Evolutionary conservation across 768 basidiomycete species (phyloP).

Genomic region (Boletus barrowsii): DNA sequence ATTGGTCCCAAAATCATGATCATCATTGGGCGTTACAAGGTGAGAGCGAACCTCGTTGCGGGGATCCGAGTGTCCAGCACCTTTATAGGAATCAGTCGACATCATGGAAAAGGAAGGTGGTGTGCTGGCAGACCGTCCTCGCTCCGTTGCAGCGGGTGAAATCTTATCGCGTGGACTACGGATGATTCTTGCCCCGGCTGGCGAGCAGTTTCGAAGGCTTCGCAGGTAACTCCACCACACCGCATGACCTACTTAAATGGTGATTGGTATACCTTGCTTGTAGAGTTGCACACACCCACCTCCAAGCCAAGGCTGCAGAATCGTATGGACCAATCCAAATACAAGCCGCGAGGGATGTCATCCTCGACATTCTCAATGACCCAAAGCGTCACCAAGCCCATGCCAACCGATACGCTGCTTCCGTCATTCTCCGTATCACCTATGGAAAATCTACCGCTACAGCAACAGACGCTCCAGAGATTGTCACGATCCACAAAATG

Average conservation of each 20-base stretch:
- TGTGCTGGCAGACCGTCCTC: slow-evolving; percentile 51
- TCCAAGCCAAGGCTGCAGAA: slow-evolving; percentile 50
- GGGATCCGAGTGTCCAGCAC: not conserved
- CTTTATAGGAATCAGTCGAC: slow-evolving; percentile 51
- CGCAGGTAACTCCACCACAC: slow-evolving; percentile 39
- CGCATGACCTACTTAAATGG: not conserved
- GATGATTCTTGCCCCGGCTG: slow-evolving; percentile 51
- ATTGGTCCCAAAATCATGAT: slow-evolving; percentile 40
- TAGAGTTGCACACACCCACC: slow-evolving; percentile 57
- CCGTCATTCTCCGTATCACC: slow-evolving; percentile 34
- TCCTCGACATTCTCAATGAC: slow-evolving; percentile 31
- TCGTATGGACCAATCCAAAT: slow-evolving; percentile 51
- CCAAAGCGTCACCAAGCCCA: slow-evolving; percentile 50
- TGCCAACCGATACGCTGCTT: slow-evolving; percentile 42
- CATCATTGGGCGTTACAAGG: slow-evolving; percentile 38
- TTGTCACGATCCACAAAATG: slow-evolving; percentile 33
- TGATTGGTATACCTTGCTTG: not conserved
- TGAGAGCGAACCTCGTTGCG: not conserved
- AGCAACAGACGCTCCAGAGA: slow-evolving; percentile 28
- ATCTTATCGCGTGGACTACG: slow-evolving; percentile 58
- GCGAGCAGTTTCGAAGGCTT: slow-evolving; percentile 60
- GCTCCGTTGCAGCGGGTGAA: slow-evolving; percentile 56
- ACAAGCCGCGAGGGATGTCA: slow-evolving; percentile 30
- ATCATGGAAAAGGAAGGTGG: slow-evolving; percentile 69
- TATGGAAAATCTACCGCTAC: slow-evolving; percentile 35